A percentile compares a stretch with the other conserved stretches of the same genome.
Conservation (phyloP, 106 monocot species). For the Apostasia shenzhenica region DNA sequence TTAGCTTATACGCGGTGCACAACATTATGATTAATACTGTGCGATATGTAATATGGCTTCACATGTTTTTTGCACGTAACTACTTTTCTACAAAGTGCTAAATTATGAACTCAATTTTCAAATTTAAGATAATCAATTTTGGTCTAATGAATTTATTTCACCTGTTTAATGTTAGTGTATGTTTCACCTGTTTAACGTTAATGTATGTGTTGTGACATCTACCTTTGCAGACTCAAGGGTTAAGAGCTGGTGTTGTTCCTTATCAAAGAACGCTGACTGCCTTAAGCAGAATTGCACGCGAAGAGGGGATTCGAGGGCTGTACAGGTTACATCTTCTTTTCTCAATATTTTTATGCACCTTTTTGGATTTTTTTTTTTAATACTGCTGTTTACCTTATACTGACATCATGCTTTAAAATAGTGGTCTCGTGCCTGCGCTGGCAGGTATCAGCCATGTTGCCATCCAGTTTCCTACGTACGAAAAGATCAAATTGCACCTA, state of each 20-base stretch:
- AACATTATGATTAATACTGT: background rate
- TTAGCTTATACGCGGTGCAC: background rate
- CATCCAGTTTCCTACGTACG: slow-evolving; percentile 92
- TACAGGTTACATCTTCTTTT: slow-evolving; percentile 42
- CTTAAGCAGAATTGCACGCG: slow-evolving; percentile 51
- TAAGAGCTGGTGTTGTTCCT: slow-evolving; percentile 31
- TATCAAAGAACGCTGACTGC: slow-evolving; percentile 45
- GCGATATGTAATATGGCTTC: background rate
- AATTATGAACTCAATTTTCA: too few species aligned
- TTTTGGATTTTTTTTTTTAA: background rate
- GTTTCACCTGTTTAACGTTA: too few species aligned
- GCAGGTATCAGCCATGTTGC: slow-evolving; percentile 93
- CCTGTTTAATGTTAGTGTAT: too few species aligned
- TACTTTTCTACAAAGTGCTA: background rate
- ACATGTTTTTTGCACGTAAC: background rate
- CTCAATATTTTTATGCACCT: background rate
- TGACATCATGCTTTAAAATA: slow-evolving; percentile 20
- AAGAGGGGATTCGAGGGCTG: slow-evolving; percentile 62
- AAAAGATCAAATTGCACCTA: slow-evolving; percentile 70
- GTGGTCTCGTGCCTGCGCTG: slow-evolving; percentile 89
- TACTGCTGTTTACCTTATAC: background rate
- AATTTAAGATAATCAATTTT: too few species aligned
- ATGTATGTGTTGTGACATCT: too few species aligned
- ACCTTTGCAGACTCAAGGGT: slow-evolving; percentile 37
- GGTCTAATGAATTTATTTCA: too few species aligned